Base-by-base conservation (phyloP, 495 filamentous ascomycete genomes). In the Diplogelasinospora grovesii region DNA sequence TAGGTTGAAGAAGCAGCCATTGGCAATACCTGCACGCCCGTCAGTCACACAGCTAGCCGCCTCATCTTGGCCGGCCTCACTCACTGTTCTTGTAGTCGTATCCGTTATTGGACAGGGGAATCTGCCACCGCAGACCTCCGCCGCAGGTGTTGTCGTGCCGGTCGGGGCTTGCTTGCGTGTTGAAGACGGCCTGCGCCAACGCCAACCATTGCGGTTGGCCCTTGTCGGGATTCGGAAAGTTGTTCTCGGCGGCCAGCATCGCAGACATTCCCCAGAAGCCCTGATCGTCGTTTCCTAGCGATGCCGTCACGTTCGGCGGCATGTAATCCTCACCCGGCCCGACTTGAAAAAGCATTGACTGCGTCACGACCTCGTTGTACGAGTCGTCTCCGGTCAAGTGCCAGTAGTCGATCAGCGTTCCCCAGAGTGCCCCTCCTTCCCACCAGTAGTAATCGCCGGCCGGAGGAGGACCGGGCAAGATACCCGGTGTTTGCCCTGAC, bases 21-120 rank as follows among this genome's bases (percentile, higher is more conserved):
- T 92, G 3, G 83, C 83, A 45, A 92, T 85, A 15, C 62, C 66
- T 66, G 24, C 25, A 4, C 3, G 8, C 24, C 5, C 32, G 46
- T 56, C 42, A 56, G 58, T 32, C 5, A 3, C 28, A 41, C 28
- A 30, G 22, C 1, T 19, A 0, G n/a, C 33, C 16, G 22, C 3
- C 28, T 8, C 7, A 18, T 22, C 1, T 22, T 22, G 2, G n/a
- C 3, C 14, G 27, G 8, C 1, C 15, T 26, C 8, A 14, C 63
- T 60, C 45, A 69, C 85, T 79, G 60, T 94, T 95, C 68, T 94
- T 94, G 69, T 95, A 94, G 53, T 81, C 75, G 48, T 85, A 95
- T 10, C 89, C 89, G 29, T 69, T 77, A 46, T 90, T 87, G 43
- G 74, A 79, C 3, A 74, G 66, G 45, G 81, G 82, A 32, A 92